Evolutionary conservation across 2,329 filamentous ascomycete genomes (phyloP), one percentile per base, ranked within the genome.

Genomic region (Xylaria sp.): DNA sequence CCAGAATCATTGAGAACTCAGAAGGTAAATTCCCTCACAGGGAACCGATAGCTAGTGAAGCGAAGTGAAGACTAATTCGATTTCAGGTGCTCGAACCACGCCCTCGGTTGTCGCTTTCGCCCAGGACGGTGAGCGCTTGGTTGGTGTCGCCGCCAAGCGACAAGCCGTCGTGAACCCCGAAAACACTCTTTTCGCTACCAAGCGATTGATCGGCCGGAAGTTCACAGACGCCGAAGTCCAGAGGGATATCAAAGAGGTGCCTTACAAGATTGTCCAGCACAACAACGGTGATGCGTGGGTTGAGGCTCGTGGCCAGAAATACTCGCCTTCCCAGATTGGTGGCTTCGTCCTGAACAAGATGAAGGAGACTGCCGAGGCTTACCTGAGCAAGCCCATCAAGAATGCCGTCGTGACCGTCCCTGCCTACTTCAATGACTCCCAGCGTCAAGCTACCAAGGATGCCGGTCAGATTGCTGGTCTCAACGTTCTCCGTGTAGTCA

Each of bases 241-340:
- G 87, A 92, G 94, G 78, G 95, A 98, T 80, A 93, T 98, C 80
- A 94, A 97, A 86, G 93, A 97, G 84, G 94, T 98, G 13, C 95
- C 95, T 69, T 98, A 97, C 89, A 97, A 97, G 90, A 97, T 98
- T 76, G 91, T 97, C 68, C 94, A 97, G 85, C 95, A 97, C 89
- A 90, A 85, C 85, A 97, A 97, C 81, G 95, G 95, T 76, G 95
- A 97, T 80, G 95, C 95, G 71, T 97, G 95, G 95, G 92, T 98
- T 72, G 90, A 94, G 83, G 93, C 94, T 76, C 93, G 94, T 76
- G 94, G 91, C 79, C 90, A 97, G 84, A 97, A 94, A 83, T 97
- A 97, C 87, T 97, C 94, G 73, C 95, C 95, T 66, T 97, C 94
- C n/a, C 95, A 98, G 83, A 93, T 98, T 72, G 95, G 95, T 88